Conservation (phyloP, 2,329 filamentous ascomycete species). For the Pyrenochaeta sp. region DNA sequence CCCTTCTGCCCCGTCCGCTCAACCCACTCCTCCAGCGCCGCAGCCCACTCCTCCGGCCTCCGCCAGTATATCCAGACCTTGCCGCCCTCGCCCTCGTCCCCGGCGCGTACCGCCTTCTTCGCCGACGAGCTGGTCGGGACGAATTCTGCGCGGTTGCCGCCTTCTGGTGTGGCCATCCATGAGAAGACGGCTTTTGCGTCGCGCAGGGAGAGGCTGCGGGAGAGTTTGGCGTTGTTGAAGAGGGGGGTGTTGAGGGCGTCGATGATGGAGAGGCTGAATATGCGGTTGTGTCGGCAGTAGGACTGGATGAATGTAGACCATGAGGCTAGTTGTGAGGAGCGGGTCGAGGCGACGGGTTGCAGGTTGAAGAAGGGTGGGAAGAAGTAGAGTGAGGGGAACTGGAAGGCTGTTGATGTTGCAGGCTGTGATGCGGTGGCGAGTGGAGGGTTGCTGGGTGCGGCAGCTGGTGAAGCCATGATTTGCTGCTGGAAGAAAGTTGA, state of each 20-base stretch:
- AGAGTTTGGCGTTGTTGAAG: constrained; percentile 59
- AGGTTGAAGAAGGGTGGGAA: constrained; percentile 88
- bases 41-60: constrained; percentile 89
- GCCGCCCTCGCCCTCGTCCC: constrained; percentile 40
- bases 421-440: constrained; percentile 13
- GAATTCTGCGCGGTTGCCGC: constrained; percentile 71
- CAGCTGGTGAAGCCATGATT: constrained; percentile 23
- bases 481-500: neutral
- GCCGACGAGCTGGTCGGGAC: constrained; percentile 46
- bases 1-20: constrained; percentile 90
- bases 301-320: constrained; percentile 86
- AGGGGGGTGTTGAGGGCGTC: constrained; percentile 61
- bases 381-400: constrained; percentile 64
- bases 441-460: constrained; percentile 11
- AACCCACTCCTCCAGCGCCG: constrained; percentile 76
- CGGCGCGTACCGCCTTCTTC: constrained; percentile 29
- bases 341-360: constrained; percentile 76
- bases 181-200: constrained; percentile 63
- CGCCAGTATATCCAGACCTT: constrained; percentile 80
- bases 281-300: constrained; percentile 80
- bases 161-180: constrained; percentile 62
- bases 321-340: constrained; percentile 77
- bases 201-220: constrained; percentile 57
- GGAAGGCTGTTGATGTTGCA: constrained; percentile 37
- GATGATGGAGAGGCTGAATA: constrained; percentile 76